Evolutionary conservation across 768 basidiomycete species (phyloP), one percentile per base, ranked within the genome.

Genomic region (Suillus ampliporus): DNA sequence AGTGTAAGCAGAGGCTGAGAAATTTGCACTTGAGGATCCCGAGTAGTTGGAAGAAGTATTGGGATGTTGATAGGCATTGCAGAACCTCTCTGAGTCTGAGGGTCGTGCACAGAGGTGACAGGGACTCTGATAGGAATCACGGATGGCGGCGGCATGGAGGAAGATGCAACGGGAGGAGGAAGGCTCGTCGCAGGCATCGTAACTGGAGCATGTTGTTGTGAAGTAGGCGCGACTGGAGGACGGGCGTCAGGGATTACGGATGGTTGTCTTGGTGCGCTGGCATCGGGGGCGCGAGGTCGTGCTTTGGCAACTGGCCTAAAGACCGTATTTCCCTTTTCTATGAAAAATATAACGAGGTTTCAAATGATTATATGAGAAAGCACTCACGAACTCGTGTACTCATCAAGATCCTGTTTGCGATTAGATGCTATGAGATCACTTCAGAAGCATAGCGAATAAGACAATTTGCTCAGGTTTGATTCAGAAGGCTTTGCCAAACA

Each of bases 311-410:
- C 80, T n/a, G 90, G 90, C 69, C 83, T 84, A 67, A 92, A 92
- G 59, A 91, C 73, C 6, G 86, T 82, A 9, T 83, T 80, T 17
- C 90, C 90, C 71, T 92, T 92, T 71, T 92, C 90, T 92, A 67
- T 21, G 59, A 54, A 44, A 57, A 57, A 67, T 60, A n/a, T 58
- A n/a, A 61, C 34, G 38, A 60, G 34, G 9, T 51, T 57, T n/a
- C 8, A 28, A 52, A 40, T 28, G 37, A 35, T 51, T 48, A 44
- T 19, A 50, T 21, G 14, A 46, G 61, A 57, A 60, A 56, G 17
- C 28, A 90, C 90, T 84, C 71, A 92, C 90, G 90, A 64, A 83
- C 82, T 43, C 82, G 80, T 40, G 77, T 79, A 43, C 79, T 81
- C 82, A 83, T 83, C 28, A 6, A 31, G 17, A 31, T 8, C 28